Evolutionary conservation across 805 yeast genomes (phyloP).

Genomic region (Wickerhamiella bombiphila): DNA sequence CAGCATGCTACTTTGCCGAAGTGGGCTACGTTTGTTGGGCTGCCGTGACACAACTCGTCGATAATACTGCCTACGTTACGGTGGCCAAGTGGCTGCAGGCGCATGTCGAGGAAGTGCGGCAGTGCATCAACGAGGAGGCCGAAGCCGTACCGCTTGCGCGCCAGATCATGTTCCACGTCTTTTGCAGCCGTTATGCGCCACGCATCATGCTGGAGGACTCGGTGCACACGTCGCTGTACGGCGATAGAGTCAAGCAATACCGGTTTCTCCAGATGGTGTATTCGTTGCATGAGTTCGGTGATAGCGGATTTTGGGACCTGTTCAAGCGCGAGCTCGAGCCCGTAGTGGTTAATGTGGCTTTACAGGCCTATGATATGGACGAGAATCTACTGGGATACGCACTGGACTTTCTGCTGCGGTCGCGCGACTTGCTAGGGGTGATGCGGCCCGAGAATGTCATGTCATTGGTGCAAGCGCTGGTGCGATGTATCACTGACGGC

Average conservation of each 20-base stretch:
- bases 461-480: neutral
- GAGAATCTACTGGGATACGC: neutral
- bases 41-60: neutral
- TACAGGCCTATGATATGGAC: neutral
- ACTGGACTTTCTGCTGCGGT: neutral
- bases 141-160: neutral
- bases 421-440: neutral
- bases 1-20: conserved; percentile 1
- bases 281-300: neutral
- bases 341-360: neutral
- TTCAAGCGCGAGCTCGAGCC: neutral
- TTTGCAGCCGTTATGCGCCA: conserved; percentile 1
- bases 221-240: neutral
- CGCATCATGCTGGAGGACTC: neutral
- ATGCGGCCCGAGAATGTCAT: neutral
- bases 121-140: neutral
- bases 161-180: neutral
- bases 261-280: neutral
- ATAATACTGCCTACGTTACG: neutral
- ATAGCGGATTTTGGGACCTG: neutral
- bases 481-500: neutral
- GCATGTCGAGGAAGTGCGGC: neutral
- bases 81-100: neutral
- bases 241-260: neutral
- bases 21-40: conserved; percentile 1